Evolutionary conservation across 495 filamentous ascomycete species (phyloP).

Genomic region (Penicillium pancosmium): DNA sequence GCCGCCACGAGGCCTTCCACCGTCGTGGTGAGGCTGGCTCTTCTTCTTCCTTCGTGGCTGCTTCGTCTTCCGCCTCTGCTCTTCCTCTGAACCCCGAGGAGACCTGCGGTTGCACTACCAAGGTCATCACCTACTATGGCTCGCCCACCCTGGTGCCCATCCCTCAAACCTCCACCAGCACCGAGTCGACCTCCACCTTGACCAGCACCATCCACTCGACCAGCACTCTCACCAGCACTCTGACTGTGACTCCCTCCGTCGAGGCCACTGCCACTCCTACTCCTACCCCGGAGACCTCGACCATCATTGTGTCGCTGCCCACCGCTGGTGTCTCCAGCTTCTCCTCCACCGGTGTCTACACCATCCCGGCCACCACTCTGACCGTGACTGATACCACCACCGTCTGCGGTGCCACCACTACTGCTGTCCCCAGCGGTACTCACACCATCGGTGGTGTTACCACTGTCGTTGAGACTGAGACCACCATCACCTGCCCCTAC

Average conservation of each 20-base stretch:
- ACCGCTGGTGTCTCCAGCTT: slow-evolving; percentile 68
- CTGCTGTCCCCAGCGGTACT: slow-evolving; percentile 63
- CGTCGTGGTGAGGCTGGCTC: slow-evolving; percentile 37
- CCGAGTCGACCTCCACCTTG: slow-evolving; percentile 24
- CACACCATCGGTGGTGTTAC: slow-evolving; percentile 79
- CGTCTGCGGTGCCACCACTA: slow-evolving; percentile 65
- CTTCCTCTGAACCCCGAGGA: slow-evolving; percentile 36
- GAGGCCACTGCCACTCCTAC: slow-evolving; percentile 22
- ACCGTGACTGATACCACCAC: slow-evolving; percentile 71
- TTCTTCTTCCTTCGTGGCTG: background rate
- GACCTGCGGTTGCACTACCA: slow-evolving; percentile 70
- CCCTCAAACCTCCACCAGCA: slow-evolving; percentile 16
- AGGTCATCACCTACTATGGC: slow-evolving; percentile 62
- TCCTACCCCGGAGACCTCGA: slow-evolving; percentile 26
- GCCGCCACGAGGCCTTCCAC: slow-evolving; percentile 63
- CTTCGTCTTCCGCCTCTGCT: slow-evolving; percentile 18
- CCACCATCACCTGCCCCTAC: slow-evolving; percentile 73
- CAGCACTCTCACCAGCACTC: slow-evolving; percentile 45
- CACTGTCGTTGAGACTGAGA: slow-evolving; percentile 69
- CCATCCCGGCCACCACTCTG: slow-evolving; percentile 75
- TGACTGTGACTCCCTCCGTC: slow-evolving; percentile 30
- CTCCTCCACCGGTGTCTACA: slow-evolving; percentile 75
- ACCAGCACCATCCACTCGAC: slow-evolving; percentile 44
- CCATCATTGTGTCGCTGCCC: slow-evolving; percentile 48
- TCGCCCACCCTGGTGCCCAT: slow-evolving; percentile 52